Conservation (phyloP, 495 filamentous ascomycete species). For the Penicillium flavigenum region DNA sequence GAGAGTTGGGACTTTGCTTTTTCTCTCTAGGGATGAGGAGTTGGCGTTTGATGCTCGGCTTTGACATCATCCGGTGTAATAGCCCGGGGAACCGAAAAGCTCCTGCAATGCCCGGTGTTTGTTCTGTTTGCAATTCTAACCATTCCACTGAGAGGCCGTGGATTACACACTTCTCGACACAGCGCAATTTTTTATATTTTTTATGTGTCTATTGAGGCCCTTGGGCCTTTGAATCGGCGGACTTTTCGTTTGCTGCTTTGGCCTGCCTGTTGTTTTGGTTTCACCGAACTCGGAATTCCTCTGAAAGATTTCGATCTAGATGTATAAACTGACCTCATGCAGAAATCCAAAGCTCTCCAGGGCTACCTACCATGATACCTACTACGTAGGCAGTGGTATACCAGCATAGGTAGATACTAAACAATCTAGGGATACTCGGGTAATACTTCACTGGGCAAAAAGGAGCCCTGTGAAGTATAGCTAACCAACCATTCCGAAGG, state of each 20-base stretch:
- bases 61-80: constrained; percentile 46
- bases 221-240: neutral
- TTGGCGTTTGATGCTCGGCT: constrained; percentile 23
- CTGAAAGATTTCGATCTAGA: neutral
- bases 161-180: constrained; percentile 17
- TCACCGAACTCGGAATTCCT: neutral
- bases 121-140: constrained; percentile 35
- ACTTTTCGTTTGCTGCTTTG: neutral
- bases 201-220: neutral
- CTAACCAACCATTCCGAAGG: neutral
- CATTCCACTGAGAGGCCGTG: constrained; percentile 22
- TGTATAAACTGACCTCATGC: neutral
- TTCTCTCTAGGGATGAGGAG: constrained; percentile 11
- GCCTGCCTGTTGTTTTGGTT: neutral
- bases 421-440: neutral
- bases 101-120: constrained; percentile 34
- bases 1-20: constrained; percentile 4
- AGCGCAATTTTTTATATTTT: neutral
- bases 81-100: constrained; percentile 22
- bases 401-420: neutral
- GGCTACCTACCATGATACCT: neutral
- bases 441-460: neutral
- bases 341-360: neutral
- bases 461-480: neutral
- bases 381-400: neutral